Conservation (phyloP, 257 asterid genomes). For the Solanum chiquidenum region DNA sequence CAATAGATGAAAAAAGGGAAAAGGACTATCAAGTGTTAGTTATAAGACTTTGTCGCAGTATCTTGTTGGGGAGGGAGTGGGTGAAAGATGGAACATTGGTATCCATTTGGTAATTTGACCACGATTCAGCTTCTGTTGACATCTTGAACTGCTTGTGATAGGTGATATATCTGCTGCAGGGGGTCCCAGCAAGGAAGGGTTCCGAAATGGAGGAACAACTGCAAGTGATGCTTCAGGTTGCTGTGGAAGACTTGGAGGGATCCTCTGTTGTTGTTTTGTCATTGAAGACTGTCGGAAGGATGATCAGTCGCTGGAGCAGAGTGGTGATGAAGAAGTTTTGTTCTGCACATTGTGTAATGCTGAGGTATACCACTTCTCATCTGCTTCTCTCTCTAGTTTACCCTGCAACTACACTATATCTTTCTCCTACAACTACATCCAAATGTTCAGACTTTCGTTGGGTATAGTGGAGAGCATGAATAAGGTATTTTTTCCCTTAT, state of each 20-base stretch:
- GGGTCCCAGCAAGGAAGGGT: slow-evolving; percentile 50
- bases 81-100: background rate
- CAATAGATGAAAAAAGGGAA: background rate
- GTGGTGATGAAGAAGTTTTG: slow-evolving; percentile 78
- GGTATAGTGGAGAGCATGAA: background rate
- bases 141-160: slow-evolving; percentile 15
- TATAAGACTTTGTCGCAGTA: background rate
- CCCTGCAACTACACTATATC: background rate
- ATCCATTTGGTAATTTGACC: background rate
- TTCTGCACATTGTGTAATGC: slow-evolving; percentile 96
- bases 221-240: slow-evolving; percentile 28
- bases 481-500: slow-evolving; percentile 3
- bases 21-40: background rate
- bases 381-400: background rate
- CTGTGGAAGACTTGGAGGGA: slow-evolving; percentile 52
- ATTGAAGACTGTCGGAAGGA: slow-evolving; percentile 74
- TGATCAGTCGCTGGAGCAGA: slow-evolving; percentile 34
- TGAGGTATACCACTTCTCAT: slow-evolving; percentile 44
- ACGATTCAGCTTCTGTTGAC: slow-evolving; percentile 6
- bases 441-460: background rate
- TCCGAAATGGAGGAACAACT: slow-evolving; percentile 41
- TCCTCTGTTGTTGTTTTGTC: slow-evolving; percentile 63
- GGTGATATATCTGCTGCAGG: slow-evolving; percentile 41
- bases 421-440: background rate
- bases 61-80: background rate